Conservation (phyloP, 768 basidiomycete genomes). For the Rhodosporidiobolus odoratus region DNA sequence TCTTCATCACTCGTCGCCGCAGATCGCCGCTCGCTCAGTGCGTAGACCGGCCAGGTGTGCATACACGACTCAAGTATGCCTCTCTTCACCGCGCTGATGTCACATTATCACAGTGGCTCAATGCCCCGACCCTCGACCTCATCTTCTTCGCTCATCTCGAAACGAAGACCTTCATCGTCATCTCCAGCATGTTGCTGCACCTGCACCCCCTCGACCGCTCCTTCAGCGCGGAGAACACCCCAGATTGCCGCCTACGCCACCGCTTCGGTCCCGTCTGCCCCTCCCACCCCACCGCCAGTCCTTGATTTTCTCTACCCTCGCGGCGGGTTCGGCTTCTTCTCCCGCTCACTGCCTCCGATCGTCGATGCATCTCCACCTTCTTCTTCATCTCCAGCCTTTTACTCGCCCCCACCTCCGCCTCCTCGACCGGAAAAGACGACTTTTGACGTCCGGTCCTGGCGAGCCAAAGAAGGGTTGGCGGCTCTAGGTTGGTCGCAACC, state of each 20-base stretch:
- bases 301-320: slow-evolving; percentile 31
- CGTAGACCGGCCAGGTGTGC: too few relatives aligned
- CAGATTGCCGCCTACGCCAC: neutral
- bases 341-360: slow-evolving; percentile 24
- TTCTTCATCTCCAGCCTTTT: neutral
- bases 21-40: too few relatives aligned
- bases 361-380: neutral
- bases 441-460: slow-evolving; percentile 20
- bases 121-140: neutral
- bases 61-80: too few relatives aligned
- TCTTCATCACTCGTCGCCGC: neutral
- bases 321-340: slow-evolving; percentile 37
- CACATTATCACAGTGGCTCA: too few relatives aligned
- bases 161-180: neutral
- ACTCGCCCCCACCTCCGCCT: neutral
- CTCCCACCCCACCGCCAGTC: neutral
- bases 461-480: neutral
- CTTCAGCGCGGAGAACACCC: neutral
- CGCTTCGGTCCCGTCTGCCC: neutral
- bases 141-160: neutral
- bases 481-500: neutral
- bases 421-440: neutral
- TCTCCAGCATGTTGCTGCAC: neutral
- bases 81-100: too few relatives aligned
- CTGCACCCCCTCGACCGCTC: neutral